Evolutionary conservation across 768 basidiomycete genomes (phyloP).

Genomic region (Lepiota venenata): DNA sequence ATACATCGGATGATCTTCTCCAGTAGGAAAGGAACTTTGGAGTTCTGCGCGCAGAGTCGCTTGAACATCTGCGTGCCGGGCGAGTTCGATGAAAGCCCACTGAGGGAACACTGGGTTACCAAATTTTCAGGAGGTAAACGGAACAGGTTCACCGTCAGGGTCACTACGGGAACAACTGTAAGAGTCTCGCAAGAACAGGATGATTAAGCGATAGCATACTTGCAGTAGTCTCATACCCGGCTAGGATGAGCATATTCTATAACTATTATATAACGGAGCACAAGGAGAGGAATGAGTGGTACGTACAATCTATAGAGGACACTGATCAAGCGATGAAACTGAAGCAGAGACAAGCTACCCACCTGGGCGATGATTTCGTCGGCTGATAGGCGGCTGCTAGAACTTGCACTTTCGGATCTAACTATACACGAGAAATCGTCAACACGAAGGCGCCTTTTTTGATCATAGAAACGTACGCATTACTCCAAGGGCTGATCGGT

Average conservation of each 20-base stretch:
- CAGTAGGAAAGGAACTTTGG: conserved; percentile 25
- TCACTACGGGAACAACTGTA: conserved; percentile 20
- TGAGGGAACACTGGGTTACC: conserved; percentile 8
- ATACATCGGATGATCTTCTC: conserved; percentile 43
- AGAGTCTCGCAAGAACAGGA: neutral
- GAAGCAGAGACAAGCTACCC: neutral
- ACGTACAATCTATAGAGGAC: conserved; percentile 31
- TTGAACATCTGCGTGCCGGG: conserved; percentile 39
- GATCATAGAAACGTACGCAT: conserved; percentile 20
- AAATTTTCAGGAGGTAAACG: neutral
- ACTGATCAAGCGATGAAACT: conserved; percentile 18
- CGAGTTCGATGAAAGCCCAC: conserved; percentile 60
- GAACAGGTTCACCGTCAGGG: conserved; percentile 27
- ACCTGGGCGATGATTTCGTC: conserved; percentile 36
- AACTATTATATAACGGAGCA: neutral
- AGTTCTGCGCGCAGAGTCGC: conserved; percentile 47
- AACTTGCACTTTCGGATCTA: conserved; percentile 26
- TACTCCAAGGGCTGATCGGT: conserved; percentile 36
- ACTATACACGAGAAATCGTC: conserved; percentile 17
- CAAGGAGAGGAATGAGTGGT: too few species aligned
- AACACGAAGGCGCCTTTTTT: neutral
- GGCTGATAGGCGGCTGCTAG: conserved; percentile 27
- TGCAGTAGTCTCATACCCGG: conserved; percentile 53
- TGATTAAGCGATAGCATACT: conserved; percentile 22
- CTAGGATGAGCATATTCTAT: conserved; percentile 7